Evolutionary conservation across 257 asterid genomes (phyloP).

Genomic region (Solanum piurae): DNA sequence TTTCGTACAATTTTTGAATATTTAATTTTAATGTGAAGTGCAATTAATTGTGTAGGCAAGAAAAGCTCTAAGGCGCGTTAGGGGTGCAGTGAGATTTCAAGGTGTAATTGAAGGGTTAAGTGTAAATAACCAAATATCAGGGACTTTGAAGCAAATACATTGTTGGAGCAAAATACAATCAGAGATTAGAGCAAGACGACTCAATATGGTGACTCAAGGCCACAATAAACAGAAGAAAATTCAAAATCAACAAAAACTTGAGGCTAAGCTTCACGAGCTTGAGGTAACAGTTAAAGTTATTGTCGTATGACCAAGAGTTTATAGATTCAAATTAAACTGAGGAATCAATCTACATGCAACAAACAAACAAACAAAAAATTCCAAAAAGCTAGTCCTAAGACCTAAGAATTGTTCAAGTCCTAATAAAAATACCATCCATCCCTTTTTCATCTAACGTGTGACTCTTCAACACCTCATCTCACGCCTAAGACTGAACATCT

Average conservation of each 20-base stretch:
- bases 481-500: too few relatives aligned
- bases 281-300: conserved; percentile 24
- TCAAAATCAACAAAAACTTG: conserved; percentile 51
- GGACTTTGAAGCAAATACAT: conserved; percentile 48
- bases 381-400: background rate
- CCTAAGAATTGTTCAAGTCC: background rate
- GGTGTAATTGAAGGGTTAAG: conserved; percentile 27
- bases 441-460: background rate
- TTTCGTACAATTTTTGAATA: background rate
- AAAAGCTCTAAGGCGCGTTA: conserved; percentile 27
- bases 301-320: background rate
- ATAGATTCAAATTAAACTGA: background rate
- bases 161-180: conserved; percentile 59
- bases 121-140: conserved; percentile 29
- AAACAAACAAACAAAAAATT: background rate
- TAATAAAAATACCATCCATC: background rate
- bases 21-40: background rate
- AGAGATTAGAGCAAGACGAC: conserved; percentile 49
- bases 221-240: conserved; percentile 39
- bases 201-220: conserved; percentile 45
- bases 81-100: conserved; percentile 31
- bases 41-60: conserved; percentile 29
- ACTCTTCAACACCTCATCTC: background rate
- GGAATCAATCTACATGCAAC: background rate
- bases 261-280: conserved; percentile 63